A percentile compares a stretch with the other conserved stretches of the same genome.
These are phyloP conservation scores for Begonia fuchsioides DNA, from an alignment of 306 rosid species.

Conservation along the genomic window DNA sequence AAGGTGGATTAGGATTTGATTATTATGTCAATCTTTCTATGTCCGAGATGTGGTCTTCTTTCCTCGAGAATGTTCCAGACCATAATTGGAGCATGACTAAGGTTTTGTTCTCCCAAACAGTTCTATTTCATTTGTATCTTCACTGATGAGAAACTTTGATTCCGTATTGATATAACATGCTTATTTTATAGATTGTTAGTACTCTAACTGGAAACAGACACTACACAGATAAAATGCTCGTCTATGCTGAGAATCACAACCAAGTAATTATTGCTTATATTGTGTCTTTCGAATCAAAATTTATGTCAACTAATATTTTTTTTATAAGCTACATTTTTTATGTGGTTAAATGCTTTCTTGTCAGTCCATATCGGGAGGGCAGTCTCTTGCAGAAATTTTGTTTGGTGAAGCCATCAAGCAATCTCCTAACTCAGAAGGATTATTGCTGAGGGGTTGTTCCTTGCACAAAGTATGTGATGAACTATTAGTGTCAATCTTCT, in stretches of 20 bases:
- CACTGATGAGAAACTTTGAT: slow-evolving; percentile 3
- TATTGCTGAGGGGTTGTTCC: slow-evolving; percentile 67
- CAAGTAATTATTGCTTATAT: slow-evolving; percentile 37
- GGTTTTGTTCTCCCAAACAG: slow-evolving; percentile 27
- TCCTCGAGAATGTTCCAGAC: slow-evolving; percentile 63
- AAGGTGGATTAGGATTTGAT: slow-evolving; percentile 98
- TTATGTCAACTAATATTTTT: slow-evolving; percentile 1
- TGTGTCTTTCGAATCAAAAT: slow-evolving; percentile 1
- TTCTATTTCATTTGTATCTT: slow-evolving; percentile 3
- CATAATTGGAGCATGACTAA: slow-evolving; percentile 87
- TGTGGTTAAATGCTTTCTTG: slow-evolving; percentile 8
- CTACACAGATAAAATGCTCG: slow-evolving; percentile 53
- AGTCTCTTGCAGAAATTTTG: slow-evolving; percentile 76
- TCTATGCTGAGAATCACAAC: slow-evolving; percentile 85
- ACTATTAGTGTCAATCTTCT: not conserved
- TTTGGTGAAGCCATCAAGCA: slow-evolving; percentile 45
- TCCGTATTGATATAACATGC: slow-evolving; percentile 5
- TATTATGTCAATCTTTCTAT: slow-evolving; percentile 73
- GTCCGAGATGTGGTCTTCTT: slow-evolving; percentile 79
- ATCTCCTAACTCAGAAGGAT: slow-evolving; percentile 28
- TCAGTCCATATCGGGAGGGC: slow-evolving; percentile 88
- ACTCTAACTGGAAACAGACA: slow-evolving; percentile 51
- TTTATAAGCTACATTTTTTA: not conserved
- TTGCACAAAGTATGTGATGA: slow-evolving; percentile 66
- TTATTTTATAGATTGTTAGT: slow-evolving; percentile 47